Evolutionary conservation across 169 alveolate genomes (phyloP).

Genomic region (Eimeria maxima): DNA sequence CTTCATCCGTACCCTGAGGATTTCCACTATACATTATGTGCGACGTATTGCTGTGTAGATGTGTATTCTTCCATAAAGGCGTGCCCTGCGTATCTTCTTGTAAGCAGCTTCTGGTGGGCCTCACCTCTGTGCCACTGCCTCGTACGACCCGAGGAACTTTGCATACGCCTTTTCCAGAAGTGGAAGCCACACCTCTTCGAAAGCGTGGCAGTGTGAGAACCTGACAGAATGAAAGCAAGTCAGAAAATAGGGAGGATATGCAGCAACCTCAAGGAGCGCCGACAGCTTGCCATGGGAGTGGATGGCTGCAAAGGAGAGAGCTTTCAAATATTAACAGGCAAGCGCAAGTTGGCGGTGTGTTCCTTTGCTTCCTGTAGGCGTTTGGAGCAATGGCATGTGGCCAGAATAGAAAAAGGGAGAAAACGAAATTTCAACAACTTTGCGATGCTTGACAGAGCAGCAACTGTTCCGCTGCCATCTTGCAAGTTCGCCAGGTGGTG

Average conservation of each 20-base stretch:
- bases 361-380: too few species aligned
- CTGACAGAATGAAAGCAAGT: not conserved
- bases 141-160: constrained; percentile 82
- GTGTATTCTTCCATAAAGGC: not conserved
- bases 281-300: too few species aligned
- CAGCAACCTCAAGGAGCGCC: too few species aligned
- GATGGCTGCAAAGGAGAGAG: not conserved
- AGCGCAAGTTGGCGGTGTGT: too few species aligned
- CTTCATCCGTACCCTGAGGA: not conserved
- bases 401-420: too few species aligned
- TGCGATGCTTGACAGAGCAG: not conserved
- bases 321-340: not conserved
- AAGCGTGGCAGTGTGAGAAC: constrained; percentile 46
- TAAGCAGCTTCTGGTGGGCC: not conserved
- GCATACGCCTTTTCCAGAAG: constrained; percentile 84
- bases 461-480: not conserved
- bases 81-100: not conserved
- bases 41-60: not conserved
- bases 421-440: not conserved
- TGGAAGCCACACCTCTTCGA: constrained; percentile 81
- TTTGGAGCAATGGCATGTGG: too few species aligned
- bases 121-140: constrained; percentile 75
- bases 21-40: not conserved
- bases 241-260: too few species aligned
- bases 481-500: not conserved